Percentiles rank a stretch among this genome's conserved stretches.
These are phyloP conservation scores for Monosporascus sp. DNA, from an alignment of 2,329 filamentous ascomycete species.

Conservation along the genomic window DNA sequence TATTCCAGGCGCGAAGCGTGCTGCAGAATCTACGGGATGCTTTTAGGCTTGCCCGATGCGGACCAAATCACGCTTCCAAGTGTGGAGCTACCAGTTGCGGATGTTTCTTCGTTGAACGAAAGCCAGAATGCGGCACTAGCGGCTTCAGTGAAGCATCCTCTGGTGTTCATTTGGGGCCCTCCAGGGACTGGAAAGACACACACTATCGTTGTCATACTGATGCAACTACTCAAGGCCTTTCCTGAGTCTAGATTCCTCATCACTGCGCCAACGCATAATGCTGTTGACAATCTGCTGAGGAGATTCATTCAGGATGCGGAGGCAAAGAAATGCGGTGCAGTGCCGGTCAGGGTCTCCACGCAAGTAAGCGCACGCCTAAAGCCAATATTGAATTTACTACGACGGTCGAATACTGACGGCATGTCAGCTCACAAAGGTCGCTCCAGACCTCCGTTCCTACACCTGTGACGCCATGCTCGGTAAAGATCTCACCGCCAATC, in stretches of 20 bases:
- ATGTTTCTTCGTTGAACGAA: conserved; percentile 20
- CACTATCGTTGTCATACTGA: conserved; percentile 34
- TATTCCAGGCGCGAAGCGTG: conserved; percentile 19
- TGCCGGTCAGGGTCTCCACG: conserved; percentile 24
- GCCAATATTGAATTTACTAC: neutral
- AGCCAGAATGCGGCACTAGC: conserved; percentile 30
- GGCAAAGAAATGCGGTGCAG: neutral
- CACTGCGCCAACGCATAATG: conserved; percentile 39
- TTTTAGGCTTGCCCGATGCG: neutral
- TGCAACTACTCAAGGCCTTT: conserved; percentile 22
- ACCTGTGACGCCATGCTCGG: conserved; percentile 31
- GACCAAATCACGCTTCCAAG: neutral
- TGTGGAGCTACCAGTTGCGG: neutral
- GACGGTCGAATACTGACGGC: neutral
- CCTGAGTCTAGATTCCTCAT: conserved; percentile 28
- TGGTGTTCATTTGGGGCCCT: conserved; percentile 39
- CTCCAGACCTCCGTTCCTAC: conserved; percentile 27
- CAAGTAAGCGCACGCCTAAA: too few species aligned
- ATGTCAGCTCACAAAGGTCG: conserved; percentile 28
- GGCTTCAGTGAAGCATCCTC: conserved; percentile 19
- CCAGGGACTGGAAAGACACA: conserved; percentile 41
- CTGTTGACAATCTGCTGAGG: conserved; percentile 38
- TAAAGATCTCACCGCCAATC: conserved; percentile 20
- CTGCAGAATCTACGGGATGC: conserved; percentile 25
- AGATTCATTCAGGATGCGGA: conserved; percentile 21